These are phyloP conservation scores for Nakazawaea populi DNA, from an alignment of 805 yeast species.

Conservation along the genomic window DNA sequence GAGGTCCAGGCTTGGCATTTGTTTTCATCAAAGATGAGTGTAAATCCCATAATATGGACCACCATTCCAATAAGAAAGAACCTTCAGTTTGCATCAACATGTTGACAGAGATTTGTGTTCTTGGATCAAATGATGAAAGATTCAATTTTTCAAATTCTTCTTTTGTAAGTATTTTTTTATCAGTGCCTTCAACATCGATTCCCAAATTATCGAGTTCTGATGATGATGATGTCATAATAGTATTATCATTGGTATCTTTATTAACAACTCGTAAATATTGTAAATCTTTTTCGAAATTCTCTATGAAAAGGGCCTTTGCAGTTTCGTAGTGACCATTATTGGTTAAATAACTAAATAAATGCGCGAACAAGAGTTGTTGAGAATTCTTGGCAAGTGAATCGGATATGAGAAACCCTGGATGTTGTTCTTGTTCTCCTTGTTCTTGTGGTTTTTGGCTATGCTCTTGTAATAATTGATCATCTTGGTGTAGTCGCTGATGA, in stretches of 20 bases:
- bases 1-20: neutral
- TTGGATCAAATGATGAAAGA: neutral
- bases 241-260: neutral
- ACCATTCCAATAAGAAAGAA: slow-evolving; percentile 51
- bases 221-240: neutral
- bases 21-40: slow-evolving; percentile 33
- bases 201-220: slow-evolving; percentile 10
- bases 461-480: neutral
- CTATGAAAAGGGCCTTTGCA: slow-evolving; percentile 37
- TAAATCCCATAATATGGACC: slow-evolving; percentile 45
- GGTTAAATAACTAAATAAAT: slow-evolving; percentile 43
- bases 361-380: slow-evolving; percentile 44
- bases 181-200: slow-evolving; percentile 14
- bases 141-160: slow-evolving; percentile 1
- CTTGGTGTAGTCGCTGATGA: neutral
- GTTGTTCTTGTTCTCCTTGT: neutral
- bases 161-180: neutral
- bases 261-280: slow-evolving; percentile 9
- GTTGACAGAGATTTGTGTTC: slow-evolving; percentile 21
- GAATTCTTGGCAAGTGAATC: slow-evolving; percentile 43
- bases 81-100: slow-evolving; percentile 38
- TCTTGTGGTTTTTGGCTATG: neutral
- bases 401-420: slow-evolving; percentile 16
- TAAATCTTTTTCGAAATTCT: slow-evolving; percentile 4
- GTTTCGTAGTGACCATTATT: slow-evolving; percentile 43